Conservation (phyloP, 2,329 filamentous ascomycete genomes). For the Cadophora malorum region DNA sequence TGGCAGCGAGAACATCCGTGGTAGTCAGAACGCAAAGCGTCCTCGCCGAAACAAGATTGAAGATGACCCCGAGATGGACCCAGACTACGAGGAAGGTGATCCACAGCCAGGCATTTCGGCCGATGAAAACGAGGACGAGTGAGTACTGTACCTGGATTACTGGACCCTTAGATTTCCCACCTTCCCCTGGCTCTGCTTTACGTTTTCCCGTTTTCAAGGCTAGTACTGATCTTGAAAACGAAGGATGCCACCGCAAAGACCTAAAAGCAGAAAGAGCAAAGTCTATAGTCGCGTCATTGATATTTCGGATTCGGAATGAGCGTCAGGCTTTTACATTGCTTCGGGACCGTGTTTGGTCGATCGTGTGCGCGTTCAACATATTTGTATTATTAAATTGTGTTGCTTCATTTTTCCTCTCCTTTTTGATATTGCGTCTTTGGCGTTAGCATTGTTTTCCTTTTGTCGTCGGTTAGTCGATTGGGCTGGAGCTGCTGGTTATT, state of each 20-base stretch:
- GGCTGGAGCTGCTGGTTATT: not conserved
- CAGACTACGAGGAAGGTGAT: conserved; percentile 17
- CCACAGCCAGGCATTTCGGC: conserved; percentile 1
- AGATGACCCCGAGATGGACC: conserved; percentile 13
- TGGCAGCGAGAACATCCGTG: not conserved
- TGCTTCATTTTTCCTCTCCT: not conserved
- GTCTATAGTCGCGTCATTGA: not conserved
- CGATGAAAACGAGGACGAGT: conserved; percentile 20
- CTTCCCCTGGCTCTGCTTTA: not conserved
- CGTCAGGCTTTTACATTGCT: not conserved
- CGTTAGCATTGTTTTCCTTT: not conserved
- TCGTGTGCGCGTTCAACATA: not conserved
- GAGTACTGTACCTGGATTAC: conserved; percentile 12
- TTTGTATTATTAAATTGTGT: not conserved
- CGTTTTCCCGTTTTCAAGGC: not conserved
- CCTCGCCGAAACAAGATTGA: not conserved
- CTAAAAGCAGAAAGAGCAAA: not conserved
- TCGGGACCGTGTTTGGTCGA: not conserved
- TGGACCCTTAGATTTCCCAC: not conserved
- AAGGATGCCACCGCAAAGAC: not conserved
- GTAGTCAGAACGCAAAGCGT: not conserved
- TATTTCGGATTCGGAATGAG: not conserved
- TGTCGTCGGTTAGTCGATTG: not conserved
- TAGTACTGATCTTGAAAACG: conserved; percentile 11
- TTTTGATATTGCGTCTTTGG: not conserved